A percentile compares a stretch with the other conserved stretches of the same genome.
These are phyloP conservation scores for Trichoderma hamatum DNA, from an alignment of 2,329 filamentous ascomycete genomes.

Conservation along the genomic window DNA sequence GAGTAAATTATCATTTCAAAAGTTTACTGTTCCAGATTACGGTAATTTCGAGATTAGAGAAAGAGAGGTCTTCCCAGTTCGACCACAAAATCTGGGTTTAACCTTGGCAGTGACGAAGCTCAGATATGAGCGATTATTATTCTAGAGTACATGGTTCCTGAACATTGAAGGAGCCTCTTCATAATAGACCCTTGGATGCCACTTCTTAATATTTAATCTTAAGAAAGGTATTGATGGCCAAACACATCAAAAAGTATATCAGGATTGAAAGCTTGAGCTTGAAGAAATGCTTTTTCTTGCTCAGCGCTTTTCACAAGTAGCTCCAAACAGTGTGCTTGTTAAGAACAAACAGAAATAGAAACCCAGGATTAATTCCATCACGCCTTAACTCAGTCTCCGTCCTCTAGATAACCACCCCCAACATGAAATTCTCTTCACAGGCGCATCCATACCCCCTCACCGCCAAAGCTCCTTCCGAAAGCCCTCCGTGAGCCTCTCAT, in stretches of 20 bases:
- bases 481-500: conserved; percentile 78
- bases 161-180: neutral
- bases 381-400: neutral
- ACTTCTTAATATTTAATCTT: no score
- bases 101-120: neutral
- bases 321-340: neutral
- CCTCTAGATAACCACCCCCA: neutral
- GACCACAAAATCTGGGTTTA: neutral
- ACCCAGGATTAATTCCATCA: neutral
- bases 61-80: neutral
- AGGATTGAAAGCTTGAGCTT: neutral
- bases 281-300: neutral
- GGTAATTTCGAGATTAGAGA: neutral
- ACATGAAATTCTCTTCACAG: neutral
- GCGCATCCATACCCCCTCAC: conserved; percentile 31
- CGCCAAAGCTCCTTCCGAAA: conserved; percentile 87
- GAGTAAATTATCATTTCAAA: neutral
- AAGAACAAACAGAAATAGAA: neutral
- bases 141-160: neutral
- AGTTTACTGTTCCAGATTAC: neutral
- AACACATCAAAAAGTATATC: neutral
- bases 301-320: neutral
- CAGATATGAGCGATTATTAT: neutral
- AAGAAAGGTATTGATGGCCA: no score
- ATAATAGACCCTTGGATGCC: no score